phyloP scores from a whole-genome alignment of 225 moss, liverwort and hornwort species.

The Thuidium tamariscinum region DNA sequence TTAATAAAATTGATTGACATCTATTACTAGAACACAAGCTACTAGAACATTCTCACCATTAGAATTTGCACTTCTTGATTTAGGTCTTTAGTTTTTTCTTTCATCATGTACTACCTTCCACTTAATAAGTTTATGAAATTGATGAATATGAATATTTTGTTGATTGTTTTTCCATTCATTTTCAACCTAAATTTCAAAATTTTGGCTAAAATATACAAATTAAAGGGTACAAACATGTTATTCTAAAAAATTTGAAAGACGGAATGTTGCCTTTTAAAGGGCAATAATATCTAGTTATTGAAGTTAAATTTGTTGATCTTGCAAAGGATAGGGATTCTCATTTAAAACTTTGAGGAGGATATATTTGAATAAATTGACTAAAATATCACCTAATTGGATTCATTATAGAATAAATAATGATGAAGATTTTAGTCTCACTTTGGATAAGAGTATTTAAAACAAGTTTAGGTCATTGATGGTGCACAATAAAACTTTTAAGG shows the following conservation, averaged over 20 bases:
- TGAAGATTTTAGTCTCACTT: not conserved
- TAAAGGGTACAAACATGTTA: not conserved
- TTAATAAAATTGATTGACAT: not conserved
- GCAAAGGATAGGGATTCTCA: not conserved
- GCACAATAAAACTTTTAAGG: fast-evolving
- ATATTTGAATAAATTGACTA: not conserved
- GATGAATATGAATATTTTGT: too few species aligned
- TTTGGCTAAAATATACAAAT: too few species aligned
- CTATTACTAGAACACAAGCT: too few species aligned
- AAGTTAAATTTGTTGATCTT: not conserved
- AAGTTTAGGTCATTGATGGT: fast-evolving
- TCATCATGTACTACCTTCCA: too few species aligned
- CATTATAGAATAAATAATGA: not conserved
- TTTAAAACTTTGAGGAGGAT: not conserved
- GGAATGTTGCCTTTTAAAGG: not conserved
- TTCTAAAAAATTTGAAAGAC: not conserved
- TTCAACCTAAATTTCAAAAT: too few species aligned
- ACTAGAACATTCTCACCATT: not conserved
- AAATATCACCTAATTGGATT: not conserved
- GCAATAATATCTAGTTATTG: not conserved
- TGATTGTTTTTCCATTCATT: too few species aligned
- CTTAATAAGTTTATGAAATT: too few species aligned
- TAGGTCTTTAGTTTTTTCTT: too few species aligned
- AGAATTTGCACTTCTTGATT: not conserved
- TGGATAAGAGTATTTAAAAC: not conserved